Percentiles rank a stretch among this genome's conserved stretches.
These are phyloP conservation scores for Populus hybrid DNA, from an alignment of 441 rosid species.

Conservation along the genomic window DNA sequence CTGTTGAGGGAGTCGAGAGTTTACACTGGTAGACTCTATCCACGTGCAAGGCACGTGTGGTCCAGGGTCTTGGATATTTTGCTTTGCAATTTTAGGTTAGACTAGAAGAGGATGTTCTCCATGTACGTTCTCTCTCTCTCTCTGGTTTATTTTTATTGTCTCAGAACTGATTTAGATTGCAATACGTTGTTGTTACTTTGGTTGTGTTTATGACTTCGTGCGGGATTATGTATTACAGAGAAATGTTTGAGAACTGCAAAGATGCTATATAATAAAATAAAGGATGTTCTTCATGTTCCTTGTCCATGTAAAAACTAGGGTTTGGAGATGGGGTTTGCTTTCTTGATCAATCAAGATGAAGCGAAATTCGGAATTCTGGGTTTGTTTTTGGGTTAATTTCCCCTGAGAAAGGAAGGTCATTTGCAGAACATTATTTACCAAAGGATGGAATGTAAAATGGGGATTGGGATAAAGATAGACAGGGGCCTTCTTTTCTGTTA, in stretches of 20 bases:
- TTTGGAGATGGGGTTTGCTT: not conserved
- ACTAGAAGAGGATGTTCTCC: constrained; percentile 10
- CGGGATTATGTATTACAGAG: not conserved
- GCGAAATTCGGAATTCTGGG: not conserved
- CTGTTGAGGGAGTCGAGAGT: constrained; percentile 53
- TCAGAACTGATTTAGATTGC: not conserved
- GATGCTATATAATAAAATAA: not conserved
- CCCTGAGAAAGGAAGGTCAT: not conserved
- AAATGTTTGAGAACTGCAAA: not conserved
- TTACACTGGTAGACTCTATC: constrained; percentile 51
- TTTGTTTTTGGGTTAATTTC: not conserved
- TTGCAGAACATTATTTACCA: not conserved
- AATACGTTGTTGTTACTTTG: not conserved
- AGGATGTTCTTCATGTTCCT: not conserved
- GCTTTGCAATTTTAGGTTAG: constrained; percentile 50
- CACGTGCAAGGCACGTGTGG: constrained; percentile 62
- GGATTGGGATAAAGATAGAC: not conserved
- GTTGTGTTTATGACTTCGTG: not conserved
- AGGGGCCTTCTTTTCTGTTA: too few species aligned
- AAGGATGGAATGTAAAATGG: not conserved
- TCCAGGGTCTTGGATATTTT: constrained; percentile 59
- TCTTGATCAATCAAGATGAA: not conserved
- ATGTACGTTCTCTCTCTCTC: not conserved
- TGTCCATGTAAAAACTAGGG: not conserved
- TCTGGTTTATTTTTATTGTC: not conserved